These are phyloP conservation scores for Guillardia theta DNA, from an alignment of 78 protist species.

Conservation along the genomic window DNA sequence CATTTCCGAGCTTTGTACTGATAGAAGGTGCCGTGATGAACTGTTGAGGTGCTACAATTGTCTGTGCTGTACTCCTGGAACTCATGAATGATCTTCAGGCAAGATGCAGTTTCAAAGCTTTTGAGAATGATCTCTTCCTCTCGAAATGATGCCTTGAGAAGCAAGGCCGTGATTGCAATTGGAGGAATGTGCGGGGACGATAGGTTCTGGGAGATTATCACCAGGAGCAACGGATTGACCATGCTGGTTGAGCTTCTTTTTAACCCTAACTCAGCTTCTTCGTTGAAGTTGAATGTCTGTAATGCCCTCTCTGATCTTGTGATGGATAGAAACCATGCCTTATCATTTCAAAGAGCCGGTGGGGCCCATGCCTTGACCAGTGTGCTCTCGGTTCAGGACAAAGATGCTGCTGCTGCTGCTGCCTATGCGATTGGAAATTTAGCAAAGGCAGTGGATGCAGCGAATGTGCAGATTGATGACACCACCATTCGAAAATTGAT, in stretches of 20 bases:
- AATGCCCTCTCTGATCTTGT: background rate
- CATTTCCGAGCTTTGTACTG: background rate
- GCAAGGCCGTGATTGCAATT: background rate
- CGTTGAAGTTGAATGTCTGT: background rate
- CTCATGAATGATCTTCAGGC: too few relatives aligned
- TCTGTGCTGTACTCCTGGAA: too few relatives aligned
- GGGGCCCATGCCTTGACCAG: constrained; percentile 22
- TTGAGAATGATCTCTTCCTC: background rate
- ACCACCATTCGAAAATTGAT: background rate
- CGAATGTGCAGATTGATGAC: background rate
- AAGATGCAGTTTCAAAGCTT: background rate
- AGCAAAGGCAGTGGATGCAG: background rate
- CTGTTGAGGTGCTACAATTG: too few relatives aligned
- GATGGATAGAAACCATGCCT: background rate
- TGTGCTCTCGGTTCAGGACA: background rate
- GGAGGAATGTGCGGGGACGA: constrained; percentile 36
- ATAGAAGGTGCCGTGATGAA: constrained; percentile 17
- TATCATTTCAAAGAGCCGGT: background rate
- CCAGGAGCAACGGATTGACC: background rate
- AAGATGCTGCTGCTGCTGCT: background rate
- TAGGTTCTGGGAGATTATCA: background rate
- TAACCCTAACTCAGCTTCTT: background rate
- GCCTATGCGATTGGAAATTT: background rate
- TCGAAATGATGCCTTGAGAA: background rate
- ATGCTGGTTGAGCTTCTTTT: background rate